Conservation (phyloP, 148 eudicot species). For the Rhododendron kiyosumense region DNA sequence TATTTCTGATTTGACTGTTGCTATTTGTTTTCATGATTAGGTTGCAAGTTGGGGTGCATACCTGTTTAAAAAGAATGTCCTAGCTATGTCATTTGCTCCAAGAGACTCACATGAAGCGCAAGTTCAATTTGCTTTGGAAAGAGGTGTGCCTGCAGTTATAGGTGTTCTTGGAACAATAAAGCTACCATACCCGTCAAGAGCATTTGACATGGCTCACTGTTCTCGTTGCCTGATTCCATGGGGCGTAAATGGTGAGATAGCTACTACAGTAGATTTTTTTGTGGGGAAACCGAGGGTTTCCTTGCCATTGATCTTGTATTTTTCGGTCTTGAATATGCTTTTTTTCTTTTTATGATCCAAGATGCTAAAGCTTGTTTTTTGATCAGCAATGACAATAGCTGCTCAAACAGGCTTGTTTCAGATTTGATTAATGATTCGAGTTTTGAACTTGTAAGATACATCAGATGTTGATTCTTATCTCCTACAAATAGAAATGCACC, state of each 20-base stretch:
- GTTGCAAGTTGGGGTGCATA: slow-evolving; percentile 70
- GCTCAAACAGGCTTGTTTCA: neutral
- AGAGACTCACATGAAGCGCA: slow-evolving; percentile 60
- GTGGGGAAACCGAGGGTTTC: neutral
- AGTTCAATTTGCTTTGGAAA: slow-evolving; percentile 55
- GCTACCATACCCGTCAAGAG: slow-evolving; percentile 50
- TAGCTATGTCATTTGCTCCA: slow-evolving; percentile 64
- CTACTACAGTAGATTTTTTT: neutral
- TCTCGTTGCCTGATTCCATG: slow-evolving; percentile 64
- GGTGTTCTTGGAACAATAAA: slow-evolving; percentile 52
- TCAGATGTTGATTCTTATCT: neutral
- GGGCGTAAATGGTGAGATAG: slow-evolving; percentile 39
- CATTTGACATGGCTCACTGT: slow-evolving; percentile 64
- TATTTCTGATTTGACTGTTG: slow-evolving; percentile 3
- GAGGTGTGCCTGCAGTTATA: slow-evolving; percentile 57
- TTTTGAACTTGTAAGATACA: neutral
- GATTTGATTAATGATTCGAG: neutral
- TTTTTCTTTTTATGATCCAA: neutral
- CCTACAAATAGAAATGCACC: neutral
- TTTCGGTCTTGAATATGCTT: neutral
- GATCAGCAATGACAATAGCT: neutral
- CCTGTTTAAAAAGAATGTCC: slow-evolving; percentile 44
- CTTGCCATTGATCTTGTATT: neutral
- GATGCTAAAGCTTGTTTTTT: neutral
- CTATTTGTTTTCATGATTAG: slow-evolving; percentile 13